phyloP scores from a whole-genome alignment of 225 moss, liverwort and hornwort species.

The Sphagnum contortum region DNA sequence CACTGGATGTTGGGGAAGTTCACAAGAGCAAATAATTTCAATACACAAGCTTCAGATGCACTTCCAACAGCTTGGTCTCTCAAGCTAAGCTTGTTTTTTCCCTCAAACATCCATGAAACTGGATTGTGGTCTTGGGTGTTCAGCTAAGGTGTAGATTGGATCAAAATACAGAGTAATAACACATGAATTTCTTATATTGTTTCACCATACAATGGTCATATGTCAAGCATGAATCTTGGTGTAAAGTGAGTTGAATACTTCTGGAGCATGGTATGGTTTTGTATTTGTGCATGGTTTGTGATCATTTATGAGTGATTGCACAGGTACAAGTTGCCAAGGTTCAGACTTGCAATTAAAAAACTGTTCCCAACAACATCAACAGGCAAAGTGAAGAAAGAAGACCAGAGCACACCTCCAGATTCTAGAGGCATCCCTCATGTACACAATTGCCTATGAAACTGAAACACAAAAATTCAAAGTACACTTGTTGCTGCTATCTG shows the following conservation, averaged over 20 bases:
- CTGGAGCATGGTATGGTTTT: not conserved
- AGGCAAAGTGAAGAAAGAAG: conserved; percentile 80
- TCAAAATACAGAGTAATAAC: not conserved
- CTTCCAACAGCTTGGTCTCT: conserved; percentile 79
- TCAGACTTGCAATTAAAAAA: conserved; percentile 46
- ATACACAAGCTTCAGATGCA: conserved; percentile 51
- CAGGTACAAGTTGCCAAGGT: conserved; percentile 88
- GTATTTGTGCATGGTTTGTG: not conserved
- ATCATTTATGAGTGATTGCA: conserved; percentile 8
- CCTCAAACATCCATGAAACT: too few species aligned
- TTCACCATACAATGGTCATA: conserved; percentile 1
- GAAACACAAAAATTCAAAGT: too few species aligned
- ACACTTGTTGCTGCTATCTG: too few species aligned
- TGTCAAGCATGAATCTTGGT: not conserved
- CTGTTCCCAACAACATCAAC: conserved; percentile 73
- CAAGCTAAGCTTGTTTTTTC: conserved; percentile 31
- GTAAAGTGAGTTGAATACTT: not conserved
- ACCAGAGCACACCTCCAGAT: not conserved
- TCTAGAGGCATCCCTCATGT: too few species aligned
- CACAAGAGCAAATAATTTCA: conserved; percentile 33
- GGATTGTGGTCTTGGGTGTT: too few species aligned
- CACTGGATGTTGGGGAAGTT: conserved; percentile 16
- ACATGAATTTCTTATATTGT: conserved; percentile 1
- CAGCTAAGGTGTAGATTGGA: not conserved
- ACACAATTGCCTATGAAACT: too few species aligned